phyloP scores from a whole-genome alignment of 1,139 yeast genomes.

The Sugiyamaella pinicola region DNA sequence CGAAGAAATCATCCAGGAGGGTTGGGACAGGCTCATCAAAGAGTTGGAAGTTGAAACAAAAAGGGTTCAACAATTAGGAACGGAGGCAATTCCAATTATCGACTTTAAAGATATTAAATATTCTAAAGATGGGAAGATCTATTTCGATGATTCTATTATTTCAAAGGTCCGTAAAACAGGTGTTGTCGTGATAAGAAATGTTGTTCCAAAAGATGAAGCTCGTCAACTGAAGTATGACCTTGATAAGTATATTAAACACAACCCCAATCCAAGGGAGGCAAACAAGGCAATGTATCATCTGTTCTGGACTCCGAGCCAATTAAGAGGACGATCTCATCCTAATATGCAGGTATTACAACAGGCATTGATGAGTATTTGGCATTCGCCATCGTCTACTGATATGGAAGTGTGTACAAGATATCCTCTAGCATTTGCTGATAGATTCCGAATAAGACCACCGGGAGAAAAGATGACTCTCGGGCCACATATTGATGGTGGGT shows the following conservation, averaged over 20 bases:
- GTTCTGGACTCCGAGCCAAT: slow-evolving; percentile 51
- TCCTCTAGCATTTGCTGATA: slow-evolving; percentile 55
- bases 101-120: slow-evolving; percentile 27
- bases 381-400: slow-evolving; percentile 21
- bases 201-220: slow-evolving; percentile 40
- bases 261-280: slow-evolving; percentile 28
- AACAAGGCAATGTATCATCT: slow-evolving; percentile 40
- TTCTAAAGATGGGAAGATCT: slow-evolving; percentile 16
- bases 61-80: slow-evolving; percentile 33
- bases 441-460: slow-evolving; percentile 53
- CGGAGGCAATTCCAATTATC: slow-evolving; percentile 28
- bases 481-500: slow-evolving; percentile 52
- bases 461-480: slow-evolving; percentile 46
- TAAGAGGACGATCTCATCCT: slow-evolving; percentile 50
- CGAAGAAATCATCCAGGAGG: slow-evolving; percentile 26
- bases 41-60: slow-evolving; percentile 35
- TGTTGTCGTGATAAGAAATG: slow-evolving; percentile 41
- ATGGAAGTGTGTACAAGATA: slow-evolving; percentile 39
- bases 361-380: slow-evolving; percentile 45
- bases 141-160: slow-evolving; percentile 22
- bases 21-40: slow-evolving; percentile 39
- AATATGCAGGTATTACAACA: slow-evolving; percentile 42
- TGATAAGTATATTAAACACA: slow-evolving; percentile 74
- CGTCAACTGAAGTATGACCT: slow-evolving; percentile 21
- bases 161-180: slow-evolving; percentile 41